Evolutionary conservation across 2,329 filamentous ascomycete genomes (phyloP).

Genomic region (Zymoseptoria crescenta): DNA sequence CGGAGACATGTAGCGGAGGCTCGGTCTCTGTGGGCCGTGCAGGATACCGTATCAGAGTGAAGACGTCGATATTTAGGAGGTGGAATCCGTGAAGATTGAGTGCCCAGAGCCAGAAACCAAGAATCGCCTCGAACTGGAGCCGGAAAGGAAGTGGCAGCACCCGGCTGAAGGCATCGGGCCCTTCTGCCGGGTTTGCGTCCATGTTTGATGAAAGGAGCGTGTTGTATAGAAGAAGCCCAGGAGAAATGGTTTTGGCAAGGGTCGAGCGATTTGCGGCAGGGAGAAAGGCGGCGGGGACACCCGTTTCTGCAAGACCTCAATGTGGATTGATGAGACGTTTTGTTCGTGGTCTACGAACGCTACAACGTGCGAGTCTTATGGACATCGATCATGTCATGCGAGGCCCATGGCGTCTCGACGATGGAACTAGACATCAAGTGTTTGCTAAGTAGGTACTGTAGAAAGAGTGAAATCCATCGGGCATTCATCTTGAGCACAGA

Average conservation of each 20-base stretch:
- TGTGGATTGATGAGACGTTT: neutral
- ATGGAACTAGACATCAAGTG: neutral
- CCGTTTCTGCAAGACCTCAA: neutral
- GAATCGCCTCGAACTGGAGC: slow-evolving; percentile 73
- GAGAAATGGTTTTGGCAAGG: neutral
- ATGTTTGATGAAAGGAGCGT: slow-evolving; percentile 1
- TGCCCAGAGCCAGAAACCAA: slow-evolving; percentile 93
- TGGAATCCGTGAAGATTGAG: slow-evolving; percentile 83
- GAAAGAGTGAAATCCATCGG: too few relatives aligned
- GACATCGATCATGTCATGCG: neutral
- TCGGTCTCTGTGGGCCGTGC: slow-evolving; percentile 62
- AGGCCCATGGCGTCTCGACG: neutral
- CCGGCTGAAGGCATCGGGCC: slow-evolving; percentile 77
- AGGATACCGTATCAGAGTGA: slow-evolving; percentile 71
- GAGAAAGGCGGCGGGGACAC: neutral
- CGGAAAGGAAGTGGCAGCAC: slow-evolving; percentile 84
- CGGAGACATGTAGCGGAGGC: slow-evolving; percentile 64
- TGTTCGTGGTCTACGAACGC: neutral
- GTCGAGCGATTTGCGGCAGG: neutral
- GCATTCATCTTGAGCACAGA: too few relatives aligned
- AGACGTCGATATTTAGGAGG: slow-evolving; percentile 61
- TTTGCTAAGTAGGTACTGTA: too few relatives aligned
- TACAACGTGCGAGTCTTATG: neutral
- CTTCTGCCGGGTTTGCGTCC: slow-evolving; percentile 18
- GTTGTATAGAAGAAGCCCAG: neutral